These are phyloP conservation scores for Lachancea dasiensis DNA, from an alignment of 805 yeast genomes.

Conservation along the genomic window DNA sequence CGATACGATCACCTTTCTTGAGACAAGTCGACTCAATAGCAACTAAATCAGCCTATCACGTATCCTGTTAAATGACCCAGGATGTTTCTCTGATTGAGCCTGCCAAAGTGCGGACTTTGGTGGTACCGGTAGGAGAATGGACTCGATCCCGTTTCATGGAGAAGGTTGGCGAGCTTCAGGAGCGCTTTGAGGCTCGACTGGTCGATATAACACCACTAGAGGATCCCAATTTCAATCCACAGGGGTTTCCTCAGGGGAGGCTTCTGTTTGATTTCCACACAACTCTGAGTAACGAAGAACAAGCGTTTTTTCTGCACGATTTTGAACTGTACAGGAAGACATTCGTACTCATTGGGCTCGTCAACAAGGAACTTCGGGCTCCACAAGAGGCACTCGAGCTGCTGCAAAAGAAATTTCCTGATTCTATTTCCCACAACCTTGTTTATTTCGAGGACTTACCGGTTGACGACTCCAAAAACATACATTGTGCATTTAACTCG, in stretches of 20 bases:
- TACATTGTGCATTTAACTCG: constrained; percentile 9
- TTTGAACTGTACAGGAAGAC: constrained; percentile 85
- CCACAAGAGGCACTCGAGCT: constrained; percentile 3
- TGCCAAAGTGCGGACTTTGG: constrained; percentile 55
- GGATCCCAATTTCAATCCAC: constrained; percentile 68
- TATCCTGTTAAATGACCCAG: constrained; percentile 3
- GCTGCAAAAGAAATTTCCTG: constrained; percentile 33
- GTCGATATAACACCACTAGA: constrained; percentile 68
- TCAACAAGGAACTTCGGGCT: constrained; percentile 17
- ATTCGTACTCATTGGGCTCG: constrained; percentile 52
- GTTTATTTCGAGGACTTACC: constrained; percentile 15
- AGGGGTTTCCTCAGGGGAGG: constrained; percentile 74
- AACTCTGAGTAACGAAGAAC: constrained; percentile 40
- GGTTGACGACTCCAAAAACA: neutral
- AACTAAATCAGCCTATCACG: neutral
- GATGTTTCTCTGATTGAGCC: constrained; percentile 43
- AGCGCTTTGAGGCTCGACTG: constrained; percentile 58
- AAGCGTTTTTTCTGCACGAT: constrained; percentile 67
- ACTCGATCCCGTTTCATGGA: constrained; percentile 33
- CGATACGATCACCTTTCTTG: no score
- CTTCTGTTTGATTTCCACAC: constrained; percentile 52
- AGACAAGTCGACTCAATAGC: neutral
- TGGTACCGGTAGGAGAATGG: constrained; percentile 61
- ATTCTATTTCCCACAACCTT: constrained; percentile 28
- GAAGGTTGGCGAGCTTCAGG: constrained; percentile 40